Evolutionary conservation across 2,329 filamentous ascomycete species (phyloP).

Genomic region (Diplodia intermedia): DNA sequence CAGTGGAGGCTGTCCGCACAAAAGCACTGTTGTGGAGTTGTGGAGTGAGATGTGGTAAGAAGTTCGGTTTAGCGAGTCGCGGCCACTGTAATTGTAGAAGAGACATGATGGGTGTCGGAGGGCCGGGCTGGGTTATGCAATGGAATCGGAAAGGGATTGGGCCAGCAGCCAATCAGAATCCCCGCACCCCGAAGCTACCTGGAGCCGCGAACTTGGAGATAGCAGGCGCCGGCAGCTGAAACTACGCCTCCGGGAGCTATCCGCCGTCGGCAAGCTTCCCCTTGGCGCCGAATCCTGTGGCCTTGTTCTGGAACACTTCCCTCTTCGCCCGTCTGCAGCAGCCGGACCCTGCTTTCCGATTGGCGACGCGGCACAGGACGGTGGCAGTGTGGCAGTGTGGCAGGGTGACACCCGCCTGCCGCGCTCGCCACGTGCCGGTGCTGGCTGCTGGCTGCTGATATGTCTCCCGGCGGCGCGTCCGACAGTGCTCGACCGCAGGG

Average conservation of each 20-base stretch:
- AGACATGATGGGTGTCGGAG: no score
- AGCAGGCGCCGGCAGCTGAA: neutral
- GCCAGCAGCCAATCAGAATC: slow-evolving; percentile 14
- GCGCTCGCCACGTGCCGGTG: neutral
- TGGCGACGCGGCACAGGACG: neutral
- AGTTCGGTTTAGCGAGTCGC: neutral
- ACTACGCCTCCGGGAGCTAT: neutral
- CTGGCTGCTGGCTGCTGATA: neutral
- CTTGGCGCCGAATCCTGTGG: neutral
- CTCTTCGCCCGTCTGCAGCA: neutral
- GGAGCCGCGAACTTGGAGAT: neutral
- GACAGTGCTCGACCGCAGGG: no score
- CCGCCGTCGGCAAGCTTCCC: slow-evolving; percentile 6
- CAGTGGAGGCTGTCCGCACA: slow-evolving; percentile 1
- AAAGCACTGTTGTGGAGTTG: neutral
- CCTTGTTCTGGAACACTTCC: slow-evolving; percentile 6
- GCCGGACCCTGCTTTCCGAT: neutral
- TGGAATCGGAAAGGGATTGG: slow-evolving; percentile 2
- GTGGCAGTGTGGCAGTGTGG: neutral
- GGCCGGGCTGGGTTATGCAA: neutral
- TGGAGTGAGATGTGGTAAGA: neutral
- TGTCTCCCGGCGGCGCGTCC: no score
- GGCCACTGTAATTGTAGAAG: neutral
- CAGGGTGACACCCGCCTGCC: neutral
- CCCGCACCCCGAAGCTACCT: slow-evolving; percentile 27